Percentiles rank a stretch among this genome's conserved stretches.
These are phyloP conservation scores for Tetradesmus lagerheimii DNA, from an alignment of 139 green algal species.

Conservation along the genomic window DNA sequence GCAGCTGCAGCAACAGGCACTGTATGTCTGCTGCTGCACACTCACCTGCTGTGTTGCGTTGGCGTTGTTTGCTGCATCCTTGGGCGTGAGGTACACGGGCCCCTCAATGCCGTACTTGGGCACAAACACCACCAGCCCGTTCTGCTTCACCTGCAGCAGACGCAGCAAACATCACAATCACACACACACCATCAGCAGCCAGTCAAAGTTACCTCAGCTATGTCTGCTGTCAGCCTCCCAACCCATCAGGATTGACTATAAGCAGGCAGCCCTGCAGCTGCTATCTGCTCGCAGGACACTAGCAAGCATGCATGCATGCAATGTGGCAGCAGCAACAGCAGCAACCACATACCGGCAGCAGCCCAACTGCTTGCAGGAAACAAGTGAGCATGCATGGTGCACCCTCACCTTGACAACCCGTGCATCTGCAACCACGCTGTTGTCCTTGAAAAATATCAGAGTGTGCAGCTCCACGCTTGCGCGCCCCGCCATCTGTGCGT, in stretches of 20 bases:
- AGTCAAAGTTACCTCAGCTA: too few relatives aligned
- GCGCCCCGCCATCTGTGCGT: constrained; percentile 94
- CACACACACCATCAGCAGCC: neutral
- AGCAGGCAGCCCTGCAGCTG: too few relatives aligned
- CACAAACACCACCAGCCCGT: constrained; percentile 96
- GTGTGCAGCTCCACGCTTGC: constrained; percentile 97
- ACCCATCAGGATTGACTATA: too few relatives aligned
- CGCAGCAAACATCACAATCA: neutral
- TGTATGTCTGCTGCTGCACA: neutral
- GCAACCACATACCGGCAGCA: too few relatives aligned
- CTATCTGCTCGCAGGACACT: too few relatives aligned
- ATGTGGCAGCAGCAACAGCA: too few relatives aligned
- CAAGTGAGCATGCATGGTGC: neutral
- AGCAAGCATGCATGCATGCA: too few relatives aligned
- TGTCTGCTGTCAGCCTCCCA: too few relatives aligned
- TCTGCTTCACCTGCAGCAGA: constrained; percentile 79
- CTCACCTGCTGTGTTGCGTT: constrained; percentile 25
- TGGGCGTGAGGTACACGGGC: constrained; percentile 74
- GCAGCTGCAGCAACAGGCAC: neutral
- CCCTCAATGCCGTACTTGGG: constrained; percentile 99
- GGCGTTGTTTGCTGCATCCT: constrained; percentile 18
- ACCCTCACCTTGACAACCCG: constrained; percentile 78
- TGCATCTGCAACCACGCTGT: constrained; percentile 77
- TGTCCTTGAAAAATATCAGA: constrained; percentile 94
- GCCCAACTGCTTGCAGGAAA: neutral